Conservation (phyloP, 139 green algal genomes). For the Chlorella sp. region DNA sequence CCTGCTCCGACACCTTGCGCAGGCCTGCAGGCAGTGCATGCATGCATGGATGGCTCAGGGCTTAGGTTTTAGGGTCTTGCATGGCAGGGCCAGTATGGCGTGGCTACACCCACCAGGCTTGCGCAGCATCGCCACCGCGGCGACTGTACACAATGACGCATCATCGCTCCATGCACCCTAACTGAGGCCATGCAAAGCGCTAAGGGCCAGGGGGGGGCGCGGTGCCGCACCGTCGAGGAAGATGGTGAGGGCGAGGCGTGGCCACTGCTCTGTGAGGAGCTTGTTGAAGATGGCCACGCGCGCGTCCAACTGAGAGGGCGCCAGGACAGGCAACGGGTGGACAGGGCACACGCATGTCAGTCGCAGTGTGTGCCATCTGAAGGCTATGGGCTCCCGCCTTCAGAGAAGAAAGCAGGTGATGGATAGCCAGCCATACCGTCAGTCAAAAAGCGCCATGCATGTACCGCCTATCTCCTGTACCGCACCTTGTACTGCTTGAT, state of each 20-base stretch:
- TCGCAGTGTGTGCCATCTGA: neutral
- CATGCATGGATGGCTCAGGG: neutral
- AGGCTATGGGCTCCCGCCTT: too few relatives aligned
- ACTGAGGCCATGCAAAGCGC: neutral
- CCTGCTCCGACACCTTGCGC: conserved; percentile 19
- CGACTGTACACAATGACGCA: too few relatives aligned
- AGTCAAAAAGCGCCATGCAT: too few relatives aligned
- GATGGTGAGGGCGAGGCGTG: conserved; percentile 11
- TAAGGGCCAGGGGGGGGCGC: neutral
- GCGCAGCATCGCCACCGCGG: neutral
- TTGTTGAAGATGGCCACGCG: conserved; percentile 28
- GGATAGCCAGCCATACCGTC: too few relatives aligned
- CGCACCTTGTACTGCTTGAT: conserved; percentile 10
- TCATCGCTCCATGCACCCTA: too few relatives aligned
- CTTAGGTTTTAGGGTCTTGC: neutral
- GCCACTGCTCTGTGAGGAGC: conserved; percentile 30
- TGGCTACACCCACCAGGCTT: too few relatives aligned
- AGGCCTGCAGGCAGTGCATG: conserved; percentile 6
- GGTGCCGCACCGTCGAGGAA: conserved; percentile 25
- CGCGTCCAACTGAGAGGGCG: conserved; percentile 12
- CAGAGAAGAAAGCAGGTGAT: too few relatives aligned
- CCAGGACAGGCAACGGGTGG: neutral
- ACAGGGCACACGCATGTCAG: neutral
- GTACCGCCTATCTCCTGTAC: too few relatives aligned
- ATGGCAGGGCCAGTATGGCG: too few relatives aligned